Percentiles rank a stretch among this genome's conserved stretches.
Conservation (phyloP, 768 basidiomycete species). For the Mycena epipterygia region DNA sequence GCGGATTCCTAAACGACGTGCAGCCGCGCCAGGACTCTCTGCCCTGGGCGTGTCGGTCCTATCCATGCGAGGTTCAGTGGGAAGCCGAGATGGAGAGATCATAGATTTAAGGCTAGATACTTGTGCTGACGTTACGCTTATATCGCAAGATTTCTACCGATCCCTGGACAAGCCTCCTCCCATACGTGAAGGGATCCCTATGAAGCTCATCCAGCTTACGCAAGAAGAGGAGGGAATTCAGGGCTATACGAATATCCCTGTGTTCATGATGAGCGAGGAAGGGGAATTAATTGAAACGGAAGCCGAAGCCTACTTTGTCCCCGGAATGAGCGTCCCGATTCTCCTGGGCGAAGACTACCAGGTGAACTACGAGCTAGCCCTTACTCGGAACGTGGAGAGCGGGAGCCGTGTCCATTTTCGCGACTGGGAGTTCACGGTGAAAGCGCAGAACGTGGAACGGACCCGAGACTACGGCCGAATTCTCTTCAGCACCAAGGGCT, state of each 20-base stretch:
- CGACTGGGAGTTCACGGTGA: background rate
- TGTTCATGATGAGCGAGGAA: background rate
- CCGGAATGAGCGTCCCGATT: conserved; percentile 2
- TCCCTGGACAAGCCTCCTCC: background rate
- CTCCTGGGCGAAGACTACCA: conserved; percentile 1
- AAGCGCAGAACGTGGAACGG: background rate
- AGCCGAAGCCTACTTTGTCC: background rate
- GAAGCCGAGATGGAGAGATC: background rate
- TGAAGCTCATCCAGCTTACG: background rate
- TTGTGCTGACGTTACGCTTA: background rate
- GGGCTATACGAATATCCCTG: background rate
- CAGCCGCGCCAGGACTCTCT: background rate
- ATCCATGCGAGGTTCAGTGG: background rate
- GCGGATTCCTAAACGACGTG: background rate
- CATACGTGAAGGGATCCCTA: background rate
- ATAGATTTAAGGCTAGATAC: background rate
- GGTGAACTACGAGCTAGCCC: background rate
- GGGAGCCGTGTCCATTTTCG: background rate
- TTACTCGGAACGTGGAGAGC: background rate
- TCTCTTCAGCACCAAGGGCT: background rate
- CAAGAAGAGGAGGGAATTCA: background rate
- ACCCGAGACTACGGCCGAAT: background rate
- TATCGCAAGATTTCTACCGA: background rate
- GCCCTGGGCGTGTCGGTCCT: background rate
- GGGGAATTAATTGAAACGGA: background rate